Evolutionary conservation across 2,329 filamentous ascomycete species (phyloP).

Genomic region (Apiospora marii): DNA sequence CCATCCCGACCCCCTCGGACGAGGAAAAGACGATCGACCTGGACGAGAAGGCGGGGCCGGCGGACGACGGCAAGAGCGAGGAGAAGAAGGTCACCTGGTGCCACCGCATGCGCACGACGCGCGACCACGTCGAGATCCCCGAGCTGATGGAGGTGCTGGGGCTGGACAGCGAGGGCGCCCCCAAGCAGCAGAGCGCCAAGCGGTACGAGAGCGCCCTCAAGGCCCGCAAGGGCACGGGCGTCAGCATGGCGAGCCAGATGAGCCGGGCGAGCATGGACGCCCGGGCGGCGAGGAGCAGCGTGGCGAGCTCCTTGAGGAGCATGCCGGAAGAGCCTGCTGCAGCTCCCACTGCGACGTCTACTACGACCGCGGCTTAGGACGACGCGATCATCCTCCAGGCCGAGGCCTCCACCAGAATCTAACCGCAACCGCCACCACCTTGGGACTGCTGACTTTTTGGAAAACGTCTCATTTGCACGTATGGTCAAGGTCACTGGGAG

Average conservation of each 20-base stretch:
- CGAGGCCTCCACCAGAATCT: not conserved
- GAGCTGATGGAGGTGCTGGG: conserved; percentile 71
- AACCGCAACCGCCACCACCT: too few species aligned
- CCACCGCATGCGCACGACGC: conserved; percentile 80
- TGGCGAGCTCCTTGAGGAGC: not conserved
- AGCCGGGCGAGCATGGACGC: conserved; percentile 50
- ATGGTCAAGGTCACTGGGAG: not conserved
- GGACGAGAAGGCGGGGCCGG: conserved; percentile 27
- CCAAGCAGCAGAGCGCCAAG: conserved; percentile 37
- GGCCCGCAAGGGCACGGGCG: conserved; percentile 61
- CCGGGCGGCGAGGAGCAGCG: conserved; percentile 34
- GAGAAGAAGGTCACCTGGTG: conserved; percentile 78
- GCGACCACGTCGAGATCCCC: conserved; percentile 78
- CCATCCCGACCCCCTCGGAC: conserved; percentile 50
- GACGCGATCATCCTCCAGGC: not conserved
- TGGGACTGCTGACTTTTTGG: not conserved
- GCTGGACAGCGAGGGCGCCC: conserved; percentile 52
- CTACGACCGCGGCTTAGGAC: not conserved
- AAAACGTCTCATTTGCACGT: not conserved
- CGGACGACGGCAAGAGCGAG: conserved; percentile 47
- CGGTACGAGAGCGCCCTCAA: conserved; percentile 56
- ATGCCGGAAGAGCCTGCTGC: not conserved
- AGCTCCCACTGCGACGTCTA: not conserved
- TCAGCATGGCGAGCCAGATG: conserved; percentile 60
- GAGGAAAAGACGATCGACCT: conserved; percentile 31